phyloP scores from a whole-genome alignment of 73 alveolate genomes.

The Stentor coeruleus region DNA sequence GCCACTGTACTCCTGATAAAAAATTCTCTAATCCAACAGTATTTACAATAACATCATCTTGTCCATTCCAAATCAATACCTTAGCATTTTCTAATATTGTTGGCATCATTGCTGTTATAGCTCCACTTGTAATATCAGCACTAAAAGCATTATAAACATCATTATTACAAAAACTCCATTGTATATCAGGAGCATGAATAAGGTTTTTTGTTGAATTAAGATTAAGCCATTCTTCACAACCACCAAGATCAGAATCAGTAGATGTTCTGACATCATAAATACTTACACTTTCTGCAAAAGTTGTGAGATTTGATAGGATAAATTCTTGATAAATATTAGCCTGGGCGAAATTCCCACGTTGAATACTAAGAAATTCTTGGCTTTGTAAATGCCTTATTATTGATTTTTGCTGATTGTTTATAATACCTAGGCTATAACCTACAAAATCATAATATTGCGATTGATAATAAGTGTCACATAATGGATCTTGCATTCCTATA shows the following conservation, averaged over 20 bases:
- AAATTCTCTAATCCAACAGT: background rate
- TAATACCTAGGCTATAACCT: background rate
- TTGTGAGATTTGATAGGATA: background rate
- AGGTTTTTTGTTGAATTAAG: slow-evolving; percentile 7
- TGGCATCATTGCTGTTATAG: background rate
- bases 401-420: background rate
- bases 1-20: slow-evolving; percentile 6
- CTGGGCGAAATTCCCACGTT: background rate
- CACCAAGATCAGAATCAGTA: background rate
- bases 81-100: background rate
- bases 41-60: background rate
- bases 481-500: slow-evolving; percentile 11
- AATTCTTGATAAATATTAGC: background rate
- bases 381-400: background rate
- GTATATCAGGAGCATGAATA: background rate
- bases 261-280: background rate
- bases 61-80: slow-evolving; percentile 7
- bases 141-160: background rate
- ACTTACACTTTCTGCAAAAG: slow-evolving; percentile 4
- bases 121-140: background rate
- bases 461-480: background rate
- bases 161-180: background rate
- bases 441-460: background rate
- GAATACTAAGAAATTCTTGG: background rate
- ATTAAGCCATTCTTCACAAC: background rate